Conservation (phyloP, 179 eudicot genomes). For the Spinacia oleracea region DNA sequence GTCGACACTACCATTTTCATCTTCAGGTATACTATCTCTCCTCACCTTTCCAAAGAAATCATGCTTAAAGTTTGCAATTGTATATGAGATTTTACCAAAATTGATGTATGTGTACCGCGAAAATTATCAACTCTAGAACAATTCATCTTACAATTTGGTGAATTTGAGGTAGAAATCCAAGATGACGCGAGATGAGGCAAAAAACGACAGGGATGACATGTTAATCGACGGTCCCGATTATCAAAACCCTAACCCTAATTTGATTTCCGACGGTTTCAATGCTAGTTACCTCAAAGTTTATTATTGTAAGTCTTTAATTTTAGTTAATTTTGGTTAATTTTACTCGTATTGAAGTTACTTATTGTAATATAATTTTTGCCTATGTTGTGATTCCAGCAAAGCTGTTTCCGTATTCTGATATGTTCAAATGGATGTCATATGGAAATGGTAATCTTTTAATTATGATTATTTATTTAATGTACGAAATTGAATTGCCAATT, state of each 20-base stretch:
- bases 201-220: constrained; percentile 64
- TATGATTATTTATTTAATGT: no score
- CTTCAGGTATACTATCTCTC: not conserved
- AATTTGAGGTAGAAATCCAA: constrained; percentile 9
- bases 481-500: not conserved
- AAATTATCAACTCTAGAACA: not conserved
- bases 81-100: not conserved
- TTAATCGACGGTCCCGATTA: constrained; percentile 41
- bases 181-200: constrained; percentile 53
- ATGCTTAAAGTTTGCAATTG: not conserved
- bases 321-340: not conserved
- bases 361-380: not conserved
- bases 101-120: not conserved
- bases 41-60: not conserved
- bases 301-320: constrained; percentile 46
- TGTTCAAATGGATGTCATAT: constrained; percentile 86
- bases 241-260: constrained; percentile 31
- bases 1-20: not conserved
- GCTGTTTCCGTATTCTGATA: constrained; percentile 79
- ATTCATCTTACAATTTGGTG: not conserved
- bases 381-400: constrained; percentile 50
- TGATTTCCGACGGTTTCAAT: constrained; percentile 48
- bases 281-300: constrained; percentile 66
- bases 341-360: not conserved
- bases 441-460: constrained; percentile 71